A percentile compares a stretch with the other conserved stretches of the same genome.
These are phyloP conservation scores for Hypsizygus ulmarius DNA, from an alignment of 1,284 basidiomycete genomes.

Conservation along the genomic window DNA sequence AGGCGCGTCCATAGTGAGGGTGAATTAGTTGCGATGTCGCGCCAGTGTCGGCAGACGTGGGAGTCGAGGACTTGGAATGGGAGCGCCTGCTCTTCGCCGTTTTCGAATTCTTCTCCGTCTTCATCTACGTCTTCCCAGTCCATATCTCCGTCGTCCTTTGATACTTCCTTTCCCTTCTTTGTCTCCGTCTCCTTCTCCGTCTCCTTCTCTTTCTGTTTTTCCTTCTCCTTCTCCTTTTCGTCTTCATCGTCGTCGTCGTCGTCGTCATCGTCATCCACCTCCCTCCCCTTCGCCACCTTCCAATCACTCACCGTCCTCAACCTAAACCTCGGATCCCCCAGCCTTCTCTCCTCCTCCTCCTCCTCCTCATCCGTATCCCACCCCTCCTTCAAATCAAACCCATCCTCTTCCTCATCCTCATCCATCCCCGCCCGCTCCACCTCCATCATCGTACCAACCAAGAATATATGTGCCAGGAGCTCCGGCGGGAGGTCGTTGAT, in stretches of 20 bases:
- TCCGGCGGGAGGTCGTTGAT: conserved; percentile 58
- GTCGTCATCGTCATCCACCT: conserved; percentile 32
- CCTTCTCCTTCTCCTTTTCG: not conserved
- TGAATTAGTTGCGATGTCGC: conserved; percentile 33
- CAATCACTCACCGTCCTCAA: conserved; percentile 20
- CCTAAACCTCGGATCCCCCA: conserved; percentile 12
- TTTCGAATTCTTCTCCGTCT: conserved; percentile 16
- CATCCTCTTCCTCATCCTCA: conserved; percentile 29
- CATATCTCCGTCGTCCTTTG: conserved; percentile 6
- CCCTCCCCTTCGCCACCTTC: conserved; percentile 21
- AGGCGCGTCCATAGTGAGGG: conserved; percentile 35
- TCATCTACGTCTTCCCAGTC: conserved; percentile 19
- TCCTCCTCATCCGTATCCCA: conserved; percentile 17
- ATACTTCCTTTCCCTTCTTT: conserved; percentile 6
- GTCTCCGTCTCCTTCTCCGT: conserved; percentile 23
- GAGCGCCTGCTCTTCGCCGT: conserved; percentile 20
- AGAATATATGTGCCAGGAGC: conserved; percentile 57
- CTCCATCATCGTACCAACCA: conserved; percentile 41
- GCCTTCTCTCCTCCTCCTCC: conserved; percentile 15
- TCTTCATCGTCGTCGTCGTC: conserved; percentile 28
- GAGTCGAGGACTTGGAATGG: conserved; percentile 39
- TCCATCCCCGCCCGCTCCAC: conserved; percentile 31
- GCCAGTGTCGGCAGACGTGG: conserved; percentile 39
- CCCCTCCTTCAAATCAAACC: conserved; percentile 8
- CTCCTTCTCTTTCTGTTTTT: conserved; percentile 25